These are phyloP conservation scores for Colletotrichum musicola DNA, from an alignment of 2,329 filamentous ascomycete genomes.

Conservation along the genomic window DNA sequence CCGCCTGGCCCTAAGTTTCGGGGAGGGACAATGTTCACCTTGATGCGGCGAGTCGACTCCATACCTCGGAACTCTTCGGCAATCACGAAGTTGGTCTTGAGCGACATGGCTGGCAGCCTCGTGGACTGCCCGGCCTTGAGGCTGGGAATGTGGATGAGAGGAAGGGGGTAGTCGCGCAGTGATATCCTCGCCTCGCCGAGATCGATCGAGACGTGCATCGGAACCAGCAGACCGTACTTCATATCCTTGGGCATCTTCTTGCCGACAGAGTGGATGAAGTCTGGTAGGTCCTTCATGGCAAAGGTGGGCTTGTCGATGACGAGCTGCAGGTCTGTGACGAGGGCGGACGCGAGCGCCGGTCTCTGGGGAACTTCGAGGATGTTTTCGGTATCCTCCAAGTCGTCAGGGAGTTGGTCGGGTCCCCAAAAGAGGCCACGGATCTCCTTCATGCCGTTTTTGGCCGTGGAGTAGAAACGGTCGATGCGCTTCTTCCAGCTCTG, in stretches of 20 bases:
- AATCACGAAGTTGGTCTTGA: conserved; percentile 93
- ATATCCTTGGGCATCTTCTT: conserved; percentile 96
- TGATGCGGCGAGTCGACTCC: conserved; percentile 83
- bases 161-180: conserved; percentile 92
- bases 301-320: conserved; percentile 94
- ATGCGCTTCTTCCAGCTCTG: conserved; percentile 95
- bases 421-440: conserved; percentile 86
- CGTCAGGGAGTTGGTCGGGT: conserved; percentile 82
- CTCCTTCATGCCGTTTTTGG: conserved; percentile 81
- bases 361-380: conserved; percentile 88
- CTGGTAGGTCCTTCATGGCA: conserved; percentile 81
- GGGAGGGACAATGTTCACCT: conserved; percentile 86
- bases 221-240: conserved; percentile 89
- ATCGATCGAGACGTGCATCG: conserved; percentile 88
- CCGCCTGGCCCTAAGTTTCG: conserved; percentile 67
- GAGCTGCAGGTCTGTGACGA: conserved; percentile 88
- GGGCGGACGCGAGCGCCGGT: conserved; percentile 83
- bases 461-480: conserved; percentile 77
- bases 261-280: conserved; percentile 89
- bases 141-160: conserved; percentile 88
- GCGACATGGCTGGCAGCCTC: conserved; percentile 82
- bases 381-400: conserved; percentile 84
- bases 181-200: conserved; percentile 92
- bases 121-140: conserved; percentile 84
- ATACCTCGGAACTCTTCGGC: conserved; percentile 90